These are phyloP conservation scores for Neostapfia colusana DNA, from an alignment of 176 grass and related monocot species.

Conservation along the genomic window DNA sequence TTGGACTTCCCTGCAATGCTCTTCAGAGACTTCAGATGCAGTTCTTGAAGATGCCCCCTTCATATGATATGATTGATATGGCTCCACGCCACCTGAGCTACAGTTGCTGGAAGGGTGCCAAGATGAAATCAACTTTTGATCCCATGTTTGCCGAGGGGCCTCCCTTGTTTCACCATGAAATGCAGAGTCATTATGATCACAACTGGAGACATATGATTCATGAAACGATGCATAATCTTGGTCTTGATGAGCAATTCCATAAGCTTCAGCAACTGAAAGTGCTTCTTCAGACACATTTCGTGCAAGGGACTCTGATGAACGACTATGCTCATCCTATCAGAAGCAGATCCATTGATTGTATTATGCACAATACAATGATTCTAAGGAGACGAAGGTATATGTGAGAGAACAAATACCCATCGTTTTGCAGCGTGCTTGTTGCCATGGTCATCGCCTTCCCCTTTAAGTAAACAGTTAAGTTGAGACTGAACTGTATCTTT, in stretches of 20 bases:
- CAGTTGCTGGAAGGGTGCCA: slow-evolving; percentile 50
- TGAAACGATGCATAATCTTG: slow-evolving; percentile 55
- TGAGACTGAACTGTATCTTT: slow-evolving; percentile 83
- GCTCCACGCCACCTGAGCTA: slow-evolving; percentile 47
- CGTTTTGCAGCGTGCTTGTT: slow-evolving; percentile 46
- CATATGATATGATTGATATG: slow-evolving; percentile 49
- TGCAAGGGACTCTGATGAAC: slow-evolving; percentile 53
- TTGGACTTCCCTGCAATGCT: slow-evolving; percentile 87
- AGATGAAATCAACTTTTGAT: slow-evolving; percentile 30
- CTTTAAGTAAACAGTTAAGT: slow-evolving; percentile 76
- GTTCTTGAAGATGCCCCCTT: slow-evolving; percentile 35
- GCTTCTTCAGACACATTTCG: slow-evolving; percentile 57
- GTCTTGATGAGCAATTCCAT: slow-evolving; percentile 48
- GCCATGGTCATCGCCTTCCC: slow-evolving; percentile 47
- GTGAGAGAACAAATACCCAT: slow-evolving; percentile 58
- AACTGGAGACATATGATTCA: slow-evolving; percentile 43
- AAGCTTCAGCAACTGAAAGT: slow-evolving; percentile 68
- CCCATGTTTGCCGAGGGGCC: slow-evolving; percentile 35
- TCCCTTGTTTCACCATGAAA: slow-evolving; percentile 32
- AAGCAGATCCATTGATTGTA: slow-evolving; percentile 29
- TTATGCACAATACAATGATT: background rate
- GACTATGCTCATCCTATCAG: slow-evolving; percentile 71
- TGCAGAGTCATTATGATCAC: slow-evolving; percentile 33
- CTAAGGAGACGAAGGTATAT: slow-evolving; percentile 12
- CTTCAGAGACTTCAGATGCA: slow-evolving; percentile 59